Conservation (phyloP, 306 rosid species). For the Mimosa pudica region DNA sequence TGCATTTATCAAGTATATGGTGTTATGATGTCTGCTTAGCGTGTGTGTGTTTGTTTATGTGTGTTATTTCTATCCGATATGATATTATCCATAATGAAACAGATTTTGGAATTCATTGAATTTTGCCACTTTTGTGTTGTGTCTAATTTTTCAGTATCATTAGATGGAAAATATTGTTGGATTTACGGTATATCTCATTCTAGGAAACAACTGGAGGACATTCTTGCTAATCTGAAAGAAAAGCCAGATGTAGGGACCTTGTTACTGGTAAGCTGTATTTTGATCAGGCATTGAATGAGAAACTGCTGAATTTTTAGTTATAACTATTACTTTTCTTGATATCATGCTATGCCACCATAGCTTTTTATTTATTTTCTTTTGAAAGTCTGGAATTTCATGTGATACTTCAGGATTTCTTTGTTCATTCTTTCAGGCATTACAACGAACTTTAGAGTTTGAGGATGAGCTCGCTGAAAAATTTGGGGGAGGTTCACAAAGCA, state of each 20-base stretch:
- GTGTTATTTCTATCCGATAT: background rate
- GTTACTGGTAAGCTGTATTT: conserved; percentile 66
- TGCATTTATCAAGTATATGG: conserved; percentile 6
- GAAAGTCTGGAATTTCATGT: conserved; percentile 25
- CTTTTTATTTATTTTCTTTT: conserved; percentile 23
- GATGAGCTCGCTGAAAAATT: conserved; percentile 98
- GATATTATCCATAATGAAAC: conserved; percentile 1
- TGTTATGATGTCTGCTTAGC: conserved; percentile 14
- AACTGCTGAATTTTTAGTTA: conserved; percentile 21
- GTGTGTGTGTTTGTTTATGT: background rate
- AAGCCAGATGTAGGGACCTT: conserved; percentile 95
- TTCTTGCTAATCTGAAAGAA: conserved; percentile 76
- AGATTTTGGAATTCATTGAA: conserved; percentile 22
- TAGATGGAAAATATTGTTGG: conserved; percentile 18
- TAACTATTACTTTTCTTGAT: conserved; percentile 17
- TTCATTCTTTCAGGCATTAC: conserved; percentile 75
- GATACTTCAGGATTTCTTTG: conserved; percentile 35
- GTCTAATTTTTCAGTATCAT: conserved; percentile 24
- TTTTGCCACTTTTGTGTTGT: conserved; percentile 12
- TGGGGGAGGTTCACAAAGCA: conserved; percentile 85
- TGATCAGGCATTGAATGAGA: conserved; percentile 16
- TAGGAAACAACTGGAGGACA: conserved; percentile 99
- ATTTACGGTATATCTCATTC: conserved; percentile 40
- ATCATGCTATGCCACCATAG: conserved; percentile 5
- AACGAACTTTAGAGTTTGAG: conserved; percentile 95